phyloP scores from a whole-genome alignment of 352 stramenopile genomes.

The Globisporangium mamillatum region DNA sequence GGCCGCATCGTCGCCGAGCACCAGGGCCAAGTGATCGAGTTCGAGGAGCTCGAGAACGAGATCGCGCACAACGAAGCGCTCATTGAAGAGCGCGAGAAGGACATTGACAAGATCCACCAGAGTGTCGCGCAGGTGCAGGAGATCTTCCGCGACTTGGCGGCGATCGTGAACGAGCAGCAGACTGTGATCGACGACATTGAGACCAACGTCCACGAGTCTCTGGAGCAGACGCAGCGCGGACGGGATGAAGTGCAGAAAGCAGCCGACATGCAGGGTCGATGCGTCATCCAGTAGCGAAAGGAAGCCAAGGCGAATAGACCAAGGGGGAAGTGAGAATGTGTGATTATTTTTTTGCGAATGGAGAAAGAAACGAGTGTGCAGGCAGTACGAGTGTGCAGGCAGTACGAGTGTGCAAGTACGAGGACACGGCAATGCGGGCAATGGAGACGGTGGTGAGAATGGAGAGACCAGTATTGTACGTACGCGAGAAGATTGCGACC shows the following conservation, averaged over 20 bases:
- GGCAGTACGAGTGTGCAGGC: background rate
- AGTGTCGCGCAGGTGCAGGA: constrained; percentile 90
- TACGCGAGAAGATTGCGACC: background rate
- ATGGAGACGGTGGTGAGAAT: background rate
- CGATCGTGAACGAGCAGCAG: constrained; percentile 86
- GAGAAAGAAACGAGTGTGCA: background rate
- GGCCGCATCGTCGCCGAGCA: constrained; percentile 61
- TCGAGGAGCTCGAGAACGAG: constrained; percentile 79
- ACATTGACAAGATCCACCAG: constrained; percentile 86
- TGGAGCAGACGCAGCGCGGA: constrained; percentile 81
- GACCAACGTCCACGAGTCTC: constrained; percentile 78
- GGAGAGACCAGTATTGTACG: background rate
- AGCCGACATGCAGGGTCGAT: constrained; percentile 71
- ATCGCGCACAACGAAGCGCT: constrained; percentile 87
- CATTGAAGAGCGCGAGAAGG: constrained; percentile 86
- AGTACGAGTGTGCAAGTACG: background rate
- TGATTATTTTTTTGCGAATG: constrained; percentile 9
- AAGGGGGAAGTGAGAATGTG: background rate
- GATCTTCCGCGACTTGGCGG: constrained; percentile 87
- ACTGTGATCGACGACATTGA: constrained; percentile 84
- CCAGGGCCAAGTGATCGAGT: constrained; percentile 74
- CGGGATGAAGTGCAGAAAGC: constrained; percentile 85
- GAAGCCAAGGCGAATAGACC: background rate
- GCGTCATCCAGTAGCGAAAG: constrained; percentile 53
- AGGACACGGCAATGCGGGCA: background rate